Base-by-base conservation (phyloP, 1,284 basidiomycete species). In the Ustilago tritici region DNA sequence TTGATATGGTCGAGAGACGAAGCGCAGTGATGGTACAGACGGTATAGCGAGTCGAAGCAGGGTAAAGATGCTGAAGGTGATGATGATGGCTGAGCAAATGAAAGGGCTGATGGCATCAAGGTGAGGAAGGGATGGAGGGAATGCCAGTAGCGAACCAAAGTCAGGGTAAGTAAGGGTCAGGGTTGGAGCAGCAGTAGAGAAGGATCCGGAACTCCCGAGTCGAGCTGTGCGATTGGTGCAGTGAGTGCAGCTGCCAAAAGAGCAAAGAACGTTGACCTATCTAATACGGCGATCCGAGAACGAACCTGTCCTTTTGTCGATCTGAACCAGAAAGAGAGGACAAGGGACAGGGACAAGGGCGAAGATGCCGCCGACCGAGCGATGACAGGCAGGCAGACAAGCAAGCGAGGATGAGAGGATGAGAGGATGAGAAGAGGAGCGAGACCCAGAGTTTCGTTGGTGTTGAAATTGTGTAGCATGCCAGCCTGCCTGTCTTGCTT, bases 141-240 rank as follows among this genome's bases (percentile, higher is more conserved):
- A 2, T 32, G 38, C 9, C 46, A 28, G 32, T 23, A n/a, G 32
- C 35, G 34, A 36, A 28, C 23, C 23, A 28, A 54, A 32, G n/a
- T 31, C 34, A 36, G 52, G 9, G 2, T 28, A 47, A 46, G 52
- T 19, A 38, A 19, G 31, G 31, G 49, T 28, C 50, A 40, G 10
- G 23, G 56, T 40, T 10, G 32, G 11, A 15, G 34, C 34, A 34
- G 49, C 40, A 63, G 57, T 32, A 55, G 55, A 40, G 47, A 64
- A 65, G 68, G 54, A 70, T 65, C 63, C 68, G 68, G 68, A 65
- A 70, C 63, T 57, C 63, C 68, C 68, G 59, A 61, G 61, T 62
- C 56, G 56, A 66, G 46, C 23, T n/a, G 43, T 38, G 56, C 40
- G 38, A 38, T 14, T 43, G 56, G 4, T 43, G 38, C 60, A 64